Percentiles rank a stretch among this genome's conserved stretches.
Conservation (phyloP, 2,329 filamentous ascomycete genomes). For the Alternaria sp. region DNA sequence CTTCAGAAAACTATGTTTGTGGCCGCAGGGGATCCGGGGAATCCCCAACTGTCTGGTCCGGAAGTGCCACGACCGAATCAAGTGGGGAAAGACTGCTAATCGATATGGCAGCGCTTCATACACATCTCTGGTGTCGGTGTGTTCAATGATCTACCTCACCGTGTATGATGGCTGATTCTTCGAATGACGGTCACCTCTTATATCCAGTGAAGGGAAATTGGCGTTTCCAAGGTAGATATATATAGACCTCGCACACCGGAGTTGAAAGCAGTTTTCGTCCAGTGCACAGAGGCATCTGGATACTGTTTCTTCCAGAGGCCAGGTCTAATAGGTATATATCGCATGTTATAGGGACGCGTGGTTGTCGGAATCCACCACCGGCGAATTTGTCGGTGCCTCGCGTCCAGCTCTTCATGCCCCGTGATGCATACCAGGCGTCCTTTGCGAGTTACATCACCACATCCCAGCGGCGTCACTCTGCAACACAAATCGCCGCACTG, state of each 20-base stretch:
- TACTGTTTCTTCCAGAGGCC: neutral
- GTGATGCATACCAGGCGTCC: neutral
- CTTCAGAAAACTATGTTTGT: neutral
- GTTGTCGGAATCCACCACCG: neutral
- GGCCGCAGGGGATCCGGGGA: neutral
- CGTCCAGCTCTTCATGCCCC: constrained; percentile 3
- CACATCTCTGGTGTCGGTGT: neutral
- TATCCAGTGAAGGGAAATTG: neutral
- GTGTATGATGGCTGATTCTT: neutral
- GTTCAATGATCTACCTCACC: neutral
- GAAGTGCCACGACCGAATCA: neutral
- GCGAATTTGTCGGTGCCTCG: constrained; percentile 4
- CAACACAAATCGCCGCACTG: constrained; percentile 1
- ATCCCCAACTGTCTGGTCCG: neutral
- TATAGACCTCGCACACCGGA: neutral
- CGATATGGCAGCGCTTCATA: neutral
- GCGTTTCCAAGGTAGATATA: neutral
- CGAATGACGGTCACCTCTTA: neutral
- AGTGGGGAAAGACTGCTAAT: neutral
- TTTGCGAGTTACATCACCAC: constrained; percentile 7
- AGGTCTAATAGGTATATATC: neutral
- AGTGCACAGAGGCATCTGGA: neutral
- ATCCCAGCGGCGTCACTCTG: neutral
- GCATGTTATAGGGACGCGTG: constrained; percentile 10
- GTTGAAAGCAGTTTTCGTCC: neutral